Percentiles rank a stretch among this genome's conserved stretches.
Conservation (phyloP, 371 early-diverging fungal species). For the Lichtheimia ramosa region DNA sequence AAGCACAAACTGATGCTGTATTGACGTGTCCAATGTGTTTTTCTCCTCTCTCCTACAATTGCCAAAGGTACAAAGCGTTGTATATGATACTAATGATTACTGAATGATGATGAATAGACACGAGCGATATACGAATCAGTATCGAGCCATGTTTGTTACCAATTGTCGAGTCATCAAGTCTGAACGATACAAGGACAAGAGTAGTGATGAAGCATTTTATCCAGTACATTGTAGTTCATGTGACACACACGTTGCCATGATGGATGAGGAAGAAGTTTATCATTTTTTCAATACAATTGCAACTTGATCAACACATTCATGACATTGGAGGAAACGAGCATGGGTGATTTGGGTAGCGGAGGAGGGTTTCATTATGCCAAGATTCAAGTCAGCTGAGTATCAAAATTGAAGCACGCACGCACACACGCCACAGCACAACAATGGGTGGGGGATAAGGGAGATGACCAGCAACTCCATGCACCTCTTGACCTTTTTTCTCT, state of each 20-base stretch:
- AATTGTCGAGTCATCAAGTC: constrained; percentile 51
- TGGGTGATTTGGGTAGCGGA: not conserved
- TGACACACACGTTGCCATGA: constrained; percentile 63
- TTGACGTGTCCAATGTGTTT: constrained; percentile 70
- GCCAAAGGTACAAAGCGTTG: constrained; percentile 55
- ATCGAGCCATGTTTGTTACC: constrained; percentile 73
- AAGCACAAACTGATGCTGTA: constrained; percentile 58
- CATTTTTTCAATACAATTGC: constrained; percentile 72
- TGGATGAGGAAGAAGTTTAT: constrained; percentile 69
- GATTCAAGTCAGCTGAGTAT: not conserved
- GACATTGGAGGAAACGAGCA: not conserved
- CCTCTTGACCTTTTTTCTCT: constrained; percentile 4
- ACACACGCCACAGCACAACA: too few species aligned
- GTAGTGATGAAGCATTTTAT: constrained; percentile 46
- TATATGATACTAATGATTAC: not conserved
- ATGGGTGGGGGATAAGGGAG: too few species aligned
- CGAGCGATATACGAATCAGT: constrained; percentile 61
- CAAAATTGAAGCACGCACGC: not conserved
- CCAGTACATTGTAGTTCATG: constrained; percentile 64
- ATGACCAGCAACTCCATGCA: too few species aligned
- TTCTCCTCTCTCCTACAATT: constrained; percentile 62
- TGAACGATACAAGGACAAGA: constrained; percentile 26
- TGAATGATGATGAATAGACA: constrained; percentile 40
- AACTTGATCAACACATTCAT: constrained; percentile 14
- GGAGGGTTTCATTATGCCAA: not conserved